Evolutionary conservation across 2,329 filamentous ascomycete species (phyloP).

Genomic region (Didymella sp.): DNA sequence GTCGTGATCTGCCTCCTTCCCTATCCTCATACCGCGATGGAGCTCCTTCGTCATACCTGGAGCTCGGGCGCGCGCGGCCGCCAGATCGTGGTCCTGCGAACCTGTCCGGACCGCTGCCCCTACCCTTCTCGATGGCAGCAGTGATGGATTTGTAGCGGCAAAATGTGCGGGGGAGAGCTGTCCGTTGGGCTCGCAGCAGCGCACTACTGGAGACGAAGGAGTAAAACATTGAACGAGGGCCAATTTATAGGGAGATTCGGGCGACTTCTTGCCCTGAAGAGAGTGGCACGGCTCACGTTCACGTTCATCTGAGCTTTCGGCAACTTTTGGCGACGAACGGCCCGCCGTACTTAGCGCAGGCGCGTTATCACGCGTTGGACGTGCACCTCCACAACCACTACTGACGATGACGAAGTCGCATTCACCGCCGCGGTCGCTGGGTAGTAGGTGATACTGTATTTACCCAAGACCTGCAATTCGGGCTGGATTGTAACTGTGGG

Average conservation of each 20-base stretch:
- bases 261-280: not conserved
- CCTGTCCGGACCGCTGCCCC: conserved; percentile 21
- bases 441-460: too few relatives aligned
- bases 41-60: not conserved
- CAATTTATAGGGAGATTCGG: not conserved
- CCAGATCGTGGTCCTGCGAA: conserved; percentile 20
- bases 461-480: not conserved
- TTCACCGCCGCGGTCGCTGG: not conserved
- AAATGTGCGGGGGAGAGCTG: conserved; percentile 25
- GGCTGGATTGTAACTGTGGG: too few relatives aligned
- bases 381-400: not conserved
- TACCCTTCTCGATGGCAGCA: conserved; percentile 43
- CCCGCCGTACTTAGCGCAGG: conserved; percentile 3
- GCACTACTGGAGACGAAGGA: conserved; percentile 23
- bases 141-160: conserved; percentile 43
- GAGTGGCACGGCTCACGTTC: conserved; percentile 1
- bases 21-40: conserved; percentile 7
- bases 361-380: not conserved
- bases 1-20: conserved; percentile 4
- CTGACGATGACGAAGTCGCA: not conserved
- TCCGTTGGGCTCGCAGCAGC: conserved; percentile 26
- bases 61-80: conserved; percentile 13
- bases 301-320: conserved; percentile 9
- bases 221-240: conserved; percentile 30
- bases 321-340: conserved; percentile 14